phyloP scores from a whole-genome alignment of 2,329 filamentous ascomycete genomes.

The Colletotrichum sp. region DNA sequence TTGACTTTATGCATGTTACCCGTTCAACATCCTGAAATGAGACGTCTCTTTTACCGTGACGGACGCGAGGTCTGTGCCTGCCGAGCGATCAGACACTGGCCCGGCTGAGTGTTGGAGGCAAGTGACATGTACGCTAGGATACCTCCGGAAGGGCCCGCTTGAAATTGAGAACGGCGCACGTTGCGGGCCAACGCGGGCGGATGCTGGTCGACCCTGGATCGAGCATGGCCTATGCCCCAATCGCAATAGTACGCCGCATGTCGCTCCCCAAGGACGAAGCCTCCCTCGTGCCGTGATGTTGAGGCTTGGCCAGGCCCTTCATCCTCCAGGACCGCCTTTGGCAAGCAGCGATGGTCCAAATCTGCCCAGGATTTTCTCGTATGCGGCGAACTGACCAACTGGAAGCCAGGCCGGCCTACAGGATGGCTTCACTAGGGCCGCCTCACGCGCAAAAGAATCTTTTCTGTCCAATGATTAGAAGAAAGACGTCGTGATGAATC shows the following conservation, averaged over 20 bases:
- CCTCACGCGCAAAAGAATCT: constrained; percentile 27
- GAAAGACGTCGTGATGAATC: constrained; percentile 30
- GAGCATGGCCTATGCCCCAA: constrained; percentile 6
- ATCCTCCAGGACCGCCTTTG: not conserved
- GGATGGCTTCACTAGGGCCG: constrained; percentile 45
- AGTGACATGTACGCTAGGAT: not conserved
- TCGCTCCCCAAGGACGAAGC: not conserved
- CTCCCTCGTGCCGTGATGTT: not conserved
- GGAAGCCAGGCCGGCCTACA: constrained; percentile 44
- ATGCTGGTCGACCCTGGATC: constrained; percentile 11
- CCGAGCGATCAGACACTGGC: constrained; percentile 17
- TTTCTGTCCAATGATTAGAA: constrained; percentile 45
- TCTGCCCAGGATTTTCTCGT: constrained; percentile 23
- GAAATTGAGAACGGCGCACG: constrained; percentile 17
- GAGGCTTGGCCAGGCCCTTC: not conserved
- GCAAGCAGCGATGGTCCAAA: not conserved
- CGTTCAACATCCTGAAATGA: not conserved
- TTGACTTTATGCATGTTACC: not conserved
- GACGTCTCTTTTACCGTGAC: not conserved
- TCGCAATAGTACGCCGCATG: not conserved
- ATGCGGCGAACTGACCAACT: constrained; percentile 43
- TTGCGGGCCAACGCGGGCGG: constrained; percentile 21
- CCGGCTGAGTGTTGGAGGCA: not conserved
- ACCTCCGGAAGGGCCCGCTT: constrained; percentile 17
- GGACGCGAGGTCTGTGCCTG: constrained; percentile 7